phyloP scores from a whole-genome alignment of 2,329 filamentous ascomycete species.

The Hymenoscyphus scutula region DNA sequence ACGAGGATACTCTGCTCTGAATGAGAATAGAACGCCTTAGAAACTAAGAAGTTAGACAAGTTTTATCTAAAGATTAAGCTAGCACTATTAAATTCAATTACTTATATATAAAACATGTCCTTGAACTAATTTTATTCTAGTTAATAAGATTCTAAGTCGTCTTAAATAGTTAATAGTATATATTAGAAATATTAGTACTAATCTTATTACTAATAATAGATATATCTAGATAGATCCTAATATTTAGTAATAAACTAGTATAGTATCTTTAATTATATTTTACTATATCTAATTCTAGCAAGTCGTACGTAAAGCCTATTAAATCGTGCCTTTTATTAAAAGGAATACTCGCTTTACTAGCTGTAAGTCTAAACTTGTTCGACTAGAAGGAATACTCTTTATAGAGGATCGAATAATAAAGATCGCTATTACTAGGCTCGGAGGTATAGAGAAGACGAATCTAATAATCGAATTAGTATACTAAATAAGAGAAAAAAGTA shows the following conservation, averaged over 20 bases:
- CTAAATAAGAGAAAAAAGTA: constrained; percentile 37
- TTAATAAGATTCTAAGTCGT: background rate
- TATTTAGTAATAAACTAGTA: too few species aligned
- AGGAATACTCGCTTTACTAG: constrained; percentile 27
- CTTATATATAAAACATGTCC: background rate
- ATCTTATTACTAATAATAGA: too few species aligned
- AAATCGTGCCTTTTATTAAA: constrained; percentile 18
- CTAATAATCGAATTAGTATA: constrained; percentile 42
- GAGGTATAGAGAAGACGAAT: constrained; percentile 44
- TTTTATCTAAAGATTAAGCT: background rate
- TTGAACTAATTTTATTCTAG: constrained; percentile 9
- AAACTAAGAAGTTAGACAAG: background rate
- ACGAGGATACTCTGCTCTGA: background rate
- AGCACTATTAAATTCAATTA: background rate
- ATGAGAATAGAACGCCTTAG: background rate
- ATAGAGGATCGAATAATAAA: constrained; percentile 4
- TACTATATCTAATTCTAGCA: constrained; percentile 9
- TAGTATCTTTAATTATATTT: too few species aligned
- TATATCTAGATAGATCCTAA: too few species aligned
- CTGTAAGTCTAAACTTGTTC: constrained; percentile 23
- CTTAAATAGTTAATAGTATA: background rate
- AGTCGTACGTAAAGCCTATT: constrained; percentile 4
- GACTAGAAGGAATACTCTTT: constrained; percentile 32
- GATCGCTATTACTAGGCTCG: constrained; percentile 37
- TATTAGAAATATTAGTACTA: too few species aligned